phyloP scores from a whole-genome alignment of 2,329 filamentous ascomycete species.

The Colletotrichum sp. region DNA sequence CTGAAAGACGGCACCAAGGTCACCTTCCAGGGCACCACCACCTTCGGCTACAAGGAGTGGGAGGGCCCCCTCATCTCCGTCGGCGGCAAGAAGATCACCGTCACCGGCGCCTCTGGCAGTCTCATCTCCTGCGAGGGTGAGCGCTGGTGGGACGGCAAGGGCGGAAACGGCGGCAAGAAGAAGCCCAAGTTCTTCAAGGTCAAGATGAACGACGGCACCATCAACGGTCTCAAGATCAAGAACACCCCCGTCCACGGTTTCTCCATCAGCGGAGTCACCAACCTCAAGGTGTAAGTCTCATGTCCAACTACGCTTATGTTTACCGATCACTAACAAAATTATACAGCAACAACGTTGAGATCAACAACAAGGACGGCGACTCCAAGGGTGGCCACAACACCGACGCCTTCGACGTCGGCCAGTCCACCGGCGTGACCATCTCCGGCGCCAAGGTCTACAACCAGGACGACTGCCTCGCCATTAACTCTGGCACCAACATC shows the following conservation, averaged over 20 bases:
- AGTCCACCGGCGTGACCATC: slow-evolving; percentile 55
- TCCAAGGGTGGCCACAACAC: slow-evolving; percentile 54
- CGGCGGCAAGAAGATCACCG: slow-evolving; percentile 59
- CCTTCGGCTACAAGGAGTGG: slow-evolving; percentile 72
- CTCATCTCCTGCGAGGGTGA: slow-evolving; percentile 62
- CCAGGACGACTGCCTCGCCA: slow-evolving; percentile 66
- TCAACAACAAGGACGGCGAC: slow-evolving; percentile 45
- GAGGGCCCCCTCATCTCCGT: slow-evolving; percentile 66
- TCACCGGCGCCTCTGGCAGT: slow-evolving; percentile 56
- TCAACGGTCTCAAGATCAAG: slow-evolving; percentile 42
- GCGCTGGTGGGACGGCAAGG: slow-evolving; percentile 67
- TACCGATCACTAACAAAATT: fast-evolving
- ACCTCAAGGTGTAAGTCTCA: slow-evolving; percentile 37
- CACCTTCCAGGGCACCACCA: slow-evolving; percentile 69
- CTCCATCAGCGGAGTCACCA: slow-evolving; percentile 40
- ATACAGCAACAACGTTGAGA: slow-evolving; percentile 35
- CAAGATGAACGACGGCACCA: slow-evolving; percentile 40
- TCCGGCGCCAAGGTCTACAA: slow-evolving; percentile 59
- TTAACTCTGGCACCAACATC: slow-evolving; percentile 58
- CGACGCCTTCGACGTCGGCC: slow-evolving; percentile 63
- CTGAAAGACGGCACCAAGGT: slow-evolving; percentile 52
- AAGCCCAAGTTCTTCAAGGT: slow-evolving; percentile 69
- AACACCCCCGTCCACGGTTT: slow-evolving; percentile 49
- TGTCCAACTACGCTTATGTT: not conserved
- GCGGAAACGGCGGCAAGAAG: slow-evolving; percentile 62